Evolutionary conservation across 2,329 filamentous ascomycete genomes (phyloP), one percentile per base, ranked within the genome.

Genomic region (Xylariaceae sp.): DNA sequence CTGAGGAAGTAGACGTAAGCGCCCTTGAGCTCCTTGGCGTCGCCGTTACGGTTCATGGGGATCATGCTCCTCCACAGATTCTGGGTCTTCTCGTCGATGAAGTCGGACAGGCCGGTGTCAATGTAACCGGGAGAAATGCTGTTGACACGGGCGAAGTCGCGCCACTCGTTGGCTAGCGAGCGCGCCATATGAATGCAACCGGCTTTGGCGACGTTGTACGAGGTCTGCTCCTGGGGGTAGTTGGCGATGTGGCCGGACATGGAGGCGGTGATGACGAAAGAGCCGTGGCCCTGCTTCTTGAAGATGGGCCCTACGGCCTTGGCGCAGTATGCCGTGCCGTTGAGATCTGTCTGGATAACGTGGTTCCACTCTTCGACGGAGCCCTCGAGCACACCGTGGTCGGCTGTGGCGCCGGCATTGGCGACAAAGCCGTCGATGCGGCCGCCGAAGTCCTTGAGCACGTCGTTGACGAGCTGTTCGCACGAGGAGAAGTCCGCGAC

Each of bases 1-100:
- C 83, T 87, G 27, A 88, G 83, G 32, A 93, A 79, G 72, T 91
- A 92, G 45, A 92, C 77, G 69, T 88, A 93, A 26, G 84, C 86
- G 15, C 85, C 87, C 73, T 88, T 88, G 61, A 89, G 74, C 75
- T 89, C 87, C 62, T 85, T 81, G 4, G 81, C 74, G 55, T 81
- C 73, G 13, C 84, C 86, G 65, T 87, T 83, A 63, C 86, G 77
- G 55, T 79, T 59, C 59, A 72, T 64, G 44, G 68, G 67, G 39
- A 69, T 67, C 64, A 69, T 70, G 44, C 61, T 61, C 44, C 61
- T 57, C 67, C 68, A 70, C 20, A 71, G 59, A 69, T 64, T 44
- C 56, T 68, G 67, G 6, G 63, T 66, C 61, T 66, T 52, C 53
- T 61, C 11, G 42, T 64, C 62, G 59, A 68, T n/a, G 81, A 86